Conservation (phyloP, 148 eudicot species). For the Chenopodium formosanum region DNA sequence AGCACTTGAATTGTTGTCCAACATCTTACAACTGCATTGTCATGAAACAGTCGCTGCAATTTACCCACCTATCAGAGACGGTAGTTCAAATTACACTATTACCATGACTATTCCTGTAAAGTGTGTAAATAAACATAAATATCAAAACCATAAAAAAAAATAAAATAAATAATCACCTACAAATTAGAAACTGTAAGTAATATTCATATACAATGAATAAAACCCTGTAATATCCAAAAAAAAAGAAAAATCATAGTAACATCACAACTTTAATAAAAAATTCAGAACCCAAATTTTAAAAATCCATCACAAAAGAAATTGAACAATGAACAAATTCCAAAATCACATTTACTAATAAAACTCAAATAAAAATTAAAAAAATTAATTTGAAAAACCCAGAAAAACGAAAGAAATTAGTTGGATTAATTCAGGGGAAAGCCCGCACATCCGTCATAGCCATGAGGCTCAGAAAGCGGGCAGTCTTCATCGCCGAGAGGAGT, state of each 20-base stretch:
- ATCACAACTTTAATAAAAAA: too few relatives aligned
- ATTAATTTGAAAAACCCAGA: neutral
- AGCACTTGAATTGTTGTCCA: neutral
- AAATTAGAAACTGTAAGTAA: neutral
- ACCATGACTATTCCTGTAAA: too few relatives aligned
- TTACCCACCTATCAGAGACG: neutral
- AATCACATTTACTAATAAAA: too few relatives aligned
- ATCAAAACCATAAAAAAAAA: too few relatives aligned
- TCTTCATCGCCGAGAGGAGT: conserved; percentile 27
- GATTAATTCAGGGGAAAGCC: conserved; percentile 1
- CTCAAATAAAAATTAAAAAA: neutral
- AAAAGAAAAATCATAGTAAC: too few relatives aligned
- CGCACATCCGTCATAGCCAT: conserved; percentile 33
- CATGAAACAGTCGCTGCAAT: neutral
- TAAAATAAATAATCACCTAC: too few relatives aligned
- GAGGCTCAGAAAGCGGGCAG: conserved; percentile 36
- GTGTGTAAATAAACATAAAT: too few relatives aligned
- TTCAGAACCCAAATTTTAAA: neutral
- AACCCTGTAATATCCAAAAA: neutral
- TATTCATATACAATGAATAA: too few relatives aligned
- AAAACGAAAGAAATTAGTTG: neutral
- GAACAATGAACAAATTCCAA: too few relatives aligned
- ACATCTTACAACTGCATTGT: neutral
- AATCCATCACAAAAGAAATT: neutral
- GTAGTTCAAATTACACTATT: too few relatives aligned